Base-by-base conservation (phyloP, 73 alveolate genomes). In the Paramecium caudatum region DNA sequence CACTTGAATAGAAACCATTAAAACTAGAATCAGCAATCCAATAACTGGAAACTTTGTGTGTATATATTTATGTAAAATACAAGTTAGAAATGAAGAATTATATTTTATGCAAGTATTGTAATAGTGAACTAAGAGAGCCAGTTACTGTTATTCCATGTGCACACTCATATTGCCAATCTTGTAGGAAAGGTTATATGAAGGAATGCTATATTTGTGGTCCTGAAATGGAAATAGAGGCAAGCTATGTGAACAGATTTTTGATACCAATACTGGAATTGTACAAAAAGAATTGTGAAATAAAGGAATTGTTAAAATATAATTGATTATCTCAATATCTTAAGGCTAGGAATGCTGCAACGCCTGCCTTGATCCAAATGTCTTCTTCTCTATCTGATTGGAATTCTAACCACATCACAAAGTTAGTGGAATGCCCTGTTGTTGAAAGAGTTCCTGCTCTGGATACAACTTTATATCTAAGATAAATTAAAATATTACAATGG, bases 401-500 rank as follows among this genome's bases (percentile, higher is more conserved):
- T 61, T 97, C 99, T 32, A 97, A 94, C 97, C 94, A 95, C 93
- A 97, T 74, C 15, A 97, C 99, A 90, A 94, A 96, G 90, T 95
- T 96, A 82, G 99, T 97, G 3, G 98, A 95, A 92, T 97, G 98
- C 15, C 99, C 99, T 25, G 99, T 96, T 27, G 99, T 97, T 36
- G 97, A 91, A 70, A 94, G 90, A 90, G 99, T 97, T 61, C 99
- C 99, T 48, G 98, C 94, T 94, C 99, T 96, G 55, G 97, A 92
- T 23, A 95, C 95, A n/a, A 95, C 99, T 90, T 96, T 97, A 91
- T 96, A 97, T 10, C 45, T 55, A 55, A 55, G 25, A 0, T 5
- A 55, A 55, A 55, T 2, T 27, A 9, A 7, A 55, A 23, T 55
- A 55, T 55, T 55, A 55, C 74, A 95, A 94, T 50, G 99, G 99